Evolutionary conservation across 495 filamentous ascomycete genomes (phyloP), one percentile per base, ranked within the genome.

Genomic region (Physcia stellaris): DNA sequence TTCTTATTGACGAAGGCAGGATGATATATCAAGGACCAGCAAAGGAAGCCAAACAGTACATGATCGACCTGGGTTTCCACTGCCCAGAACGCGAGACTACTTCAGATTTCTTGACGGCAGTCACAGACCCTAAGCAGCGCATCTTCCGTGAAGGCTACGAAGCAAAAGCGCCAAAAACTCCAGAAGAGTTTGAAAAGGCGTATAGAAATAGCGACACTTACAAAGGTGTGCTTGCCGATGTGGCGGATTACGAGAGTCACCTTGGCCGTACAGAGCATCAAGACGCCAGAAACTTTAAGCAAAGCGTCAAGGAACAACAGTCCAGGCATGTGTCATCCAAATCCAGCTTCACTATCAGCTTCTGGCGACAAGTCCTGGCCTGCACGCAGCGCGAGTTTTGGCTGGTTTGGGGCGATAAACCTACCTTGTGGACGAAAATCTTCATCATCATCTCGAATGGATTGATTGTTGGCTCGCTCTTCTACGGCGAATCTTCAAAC

Each of bases 81-180:
- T 81, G 75, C 42, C 73, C 76, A 0, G 63, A 75, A 0, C 63
- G 81, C 19, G 74, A 73, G 35, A 87, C 80, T 10, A 82, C 80
- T 1, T 77, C 79, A 6, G 79, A 83, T 46, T 68, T 86, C 61
- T 57, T 90, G 13, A 87, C 83, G 11, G 75, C 79, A 6, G 62
- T 86, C 19, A 85, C 82, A n/a, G 80, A 83, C 50, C 71, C 76
- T 2, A 64, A 66, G n/a, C 80, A 83, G 39, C 65, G 83, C 13
- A 61, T 67, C 13, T 72, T 79, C 43, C 72, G 75, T 12, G 59
- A 64, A 7, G 83, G 79, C 4, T 73, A 67, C 42, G 79, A 85
- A 47, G 63, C 55, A 4, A 71, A 67, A 26, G 63, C 74, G 39
- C 66, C 84, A 24, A 64, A 75, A 58, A 72, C 79, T 21, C 51